Evolutionary conservation across 2,329 filamentous ascomycete species (phyloP).

Genomic region (Scortechinia acanthostroma): DNA sequence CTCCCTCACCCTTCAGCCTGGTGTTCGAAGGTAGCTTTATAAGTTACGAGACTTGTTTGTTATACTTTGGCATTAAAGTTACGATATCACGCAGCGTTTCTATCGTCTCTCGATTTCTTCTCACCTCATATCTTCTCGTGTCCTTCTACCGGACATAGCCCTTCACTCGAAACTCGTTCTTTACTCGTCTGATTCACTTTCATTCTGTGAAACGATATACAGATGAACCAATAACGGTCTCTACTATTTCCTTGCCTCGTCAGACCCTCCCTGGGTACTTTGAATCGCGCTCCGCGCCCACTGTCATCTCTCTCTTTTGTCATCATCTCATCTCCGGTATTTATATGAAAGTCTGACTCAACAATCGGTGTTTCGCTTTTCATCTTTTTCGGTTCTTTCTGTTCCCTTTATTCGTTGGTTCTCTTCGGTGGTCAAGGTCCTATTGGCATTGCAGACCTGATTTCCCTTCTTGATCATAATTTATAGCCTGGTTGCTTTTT

Average conservation of each 20-base stretch:
- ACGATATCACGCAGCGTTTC: slow-evolving; percentile 3
- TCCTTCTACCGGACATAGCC: not conserved
- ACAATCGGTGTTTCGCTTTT: not conserved
- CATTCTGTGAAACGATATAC: not conserved
- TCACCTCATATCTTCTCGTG: not conserved
- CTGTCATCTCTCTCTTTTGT: not conserved
- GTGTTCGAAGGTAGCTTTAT: not conserved
- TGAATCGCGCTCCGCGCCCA: not conserved
- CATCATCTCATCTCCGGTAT: not conserved
- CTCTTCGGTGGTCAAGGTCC: not conserved
- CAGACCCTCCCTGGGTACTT: not conserved
- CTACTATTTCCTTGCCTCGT: not conserved
- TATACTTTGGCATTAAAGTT: not conserved
- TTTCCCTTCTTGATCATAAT: not conserved
- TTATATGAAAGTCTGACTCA: not conserved
- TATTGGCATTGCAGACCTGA: not conserved
- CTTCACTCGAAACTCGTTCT: not conserved
- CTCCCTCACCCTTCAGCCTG: not conserved
- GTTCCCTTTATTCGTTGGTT: not conserved
- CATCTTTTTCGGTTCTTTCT: not conserved
- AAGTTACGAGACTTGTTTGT: not conserved
- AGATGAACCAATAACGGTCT: slow-evolving; percentile 1
- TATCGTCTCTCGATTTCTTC: slow-evolving; percentile 1
- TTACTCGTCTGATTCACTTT: not conserved
- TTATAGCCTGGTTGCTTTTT: slow-evolving; percentile 1